Evolutionary conservation across 2,329 filamentous ascomycete genomes (phyloP).

Genomic region (Cladosporium cucumerinum): DNA sequence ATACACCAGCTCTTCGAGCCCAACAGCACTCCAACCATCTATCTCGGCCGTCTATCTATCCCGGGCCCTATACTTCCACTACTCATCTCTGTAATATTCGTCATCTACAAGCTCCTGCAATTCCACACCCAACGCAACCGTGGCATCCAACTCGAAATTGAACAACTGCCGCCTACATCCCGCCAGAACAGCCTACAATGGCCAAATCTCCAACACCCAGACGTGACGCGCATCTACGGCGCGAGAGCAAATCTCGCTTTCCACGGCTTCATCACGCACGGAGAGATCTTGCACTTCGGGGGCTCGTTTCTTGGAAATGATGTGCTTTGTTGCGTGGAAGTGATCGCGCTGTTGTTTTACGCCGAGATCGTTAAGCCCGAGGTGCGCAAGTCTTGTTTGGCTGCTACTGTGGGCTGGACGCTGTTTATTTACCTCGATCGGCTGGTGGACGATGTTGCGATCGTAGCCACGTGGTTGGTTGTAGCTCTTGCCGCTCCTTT

Average conservation of each 20-base stretch:
- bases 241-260: not conserved
- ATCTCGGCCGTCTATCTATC: not conserved
- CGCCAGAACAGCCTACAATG: not conserved
- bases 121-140: not conserved
- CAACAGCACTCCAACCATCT: not conserved
- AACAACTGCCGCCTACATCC: not conserved
- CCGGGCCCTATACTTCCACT: not conserved
- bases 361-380: not conserved
- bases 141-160: not conserved
- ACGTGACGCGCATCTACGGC: not conserved
- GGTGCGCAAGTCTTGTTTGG: not conserved
- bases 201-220: not conserved
- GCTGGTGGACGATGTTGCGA: not conserved
- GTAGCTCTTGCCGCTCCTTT: not conserved
- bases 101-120: not conserved
- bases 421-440: not conserved
- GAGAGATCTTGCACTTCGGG: not conserved
- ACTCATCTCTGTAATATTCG: not conserved
- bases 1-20: not conserved
- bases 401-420: not conserved
- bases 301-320: not conserved
- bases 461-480: not conserved
- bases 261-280: not conserved
- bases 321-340: not conserved
- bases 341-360: not conserved